Percentiles rank a stretch among this genome's conserved stretches.
Evolutionary conservation across 2,329 filamentous ascomycete species (phyloP).

Genomic region (Neonectria hederae): DNA sequence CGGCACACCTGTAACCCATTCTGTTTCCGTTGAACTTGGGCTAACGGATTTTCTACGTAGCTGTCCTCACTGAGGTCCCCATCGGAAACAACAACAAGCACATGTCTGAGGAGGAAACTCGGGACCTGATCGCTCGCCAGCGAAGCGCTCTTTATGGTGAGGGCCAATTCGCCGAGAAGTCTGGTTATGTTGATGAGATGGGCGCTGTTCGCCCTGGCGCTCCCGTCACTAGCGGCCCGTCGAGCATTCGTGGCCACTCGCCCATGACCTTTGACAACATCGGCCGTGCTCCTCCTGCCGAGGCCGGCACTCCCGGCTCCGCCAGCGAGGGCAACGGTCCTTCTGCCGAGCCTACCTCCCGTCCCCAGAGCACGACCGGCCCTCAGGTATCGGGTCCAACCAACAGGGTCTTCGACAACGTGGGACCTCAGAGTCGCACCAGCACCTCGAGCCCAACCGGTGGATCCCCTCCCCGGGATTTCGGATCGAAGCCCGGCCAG

Average conservation of each 20-base stretch:
- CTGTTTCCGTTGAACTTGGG: conserved; percentile 45
- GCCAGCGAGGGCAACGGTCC: conserved; percentile 57
- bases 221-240: conserved; percentile 71
- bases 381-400: conserved; percentile 70
- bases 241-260: conserved; percentile 77
- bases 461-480: conserved; percentile 78
- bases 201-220: conserved; percentile 70
- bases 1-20: conserved; percentile 40
- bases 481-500: conserved; percentile 63
- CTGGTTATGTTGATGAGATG: conserved; percentile 74
- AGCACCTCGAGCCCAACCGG: conserved; percentile 85
- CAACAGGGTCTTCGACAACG: conserved; percentile 70
- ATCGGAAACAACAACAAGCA: conserved; percentile 77
- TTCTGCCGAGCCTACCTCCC: conserved; percentile 64
- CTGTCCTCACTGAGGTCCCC: conserved; percentile 59
- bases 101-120: conserved; percentile 95
- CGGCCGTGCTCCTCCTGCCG: conserved; percentile 52
- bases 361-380: conserved; percentile 86
- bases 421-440: conserved; percentile 73
- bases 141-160: conserved; percentile 93
- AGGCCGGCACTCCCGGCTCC: conserved; percentile 53
- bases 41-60: conserved; percentile 57
- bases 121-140: conserved; percentile 94
- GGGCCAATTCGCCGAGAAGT: conserved; percentile 72
- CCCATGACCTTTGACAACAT: conserved; percentile 78